phyloP scores from a whole-genome alignment of 441 rosid genomes.

The Adansonia gregorii region DNA sequence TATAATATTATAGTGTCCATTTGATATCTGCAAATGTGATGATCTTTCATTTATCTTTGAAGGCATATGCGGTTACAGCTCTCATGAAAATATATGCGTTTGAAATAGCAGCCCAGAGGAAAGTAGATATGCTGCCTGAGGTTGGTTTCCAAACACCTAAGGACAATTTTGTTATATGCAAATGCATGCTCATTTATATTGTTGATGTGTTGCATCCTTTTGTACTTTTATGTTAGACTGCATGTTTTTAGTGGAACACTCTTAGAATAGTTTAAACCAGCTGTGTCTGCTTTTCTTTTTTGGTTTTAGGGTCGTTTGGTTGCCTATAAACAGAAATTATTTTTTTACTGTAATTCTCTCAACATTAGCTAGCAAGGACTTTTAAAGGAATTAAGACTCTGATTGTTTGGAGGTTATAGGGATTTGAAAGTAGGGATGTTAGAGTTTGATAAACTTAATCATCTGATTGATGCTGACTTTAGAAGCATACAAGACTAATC shows the following conservation, averaged over 20 bases:
- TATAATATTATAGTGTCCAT: not conserved
- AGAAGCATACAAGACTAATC: not conserved
- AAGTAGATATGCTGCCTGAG: slow-evolving; percentile 88
- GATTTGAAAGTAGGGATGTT: not conserved
- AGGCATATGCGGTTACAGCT: slow-evolving; percentile 94
- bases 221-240: not conserved
- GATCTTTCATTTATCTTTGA: slow-evolving; percentile 36
- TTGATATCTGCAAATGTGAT: slow-evolving; percentile 22
- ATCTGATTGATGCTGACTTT: not conserved
- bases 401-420: not conserved
- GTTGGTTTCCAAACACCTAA: slow-evolving; percentile 42
- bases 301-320: slow-evolving; percentile 16
- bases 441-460: not conserved
- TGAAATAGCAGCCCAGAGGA: slow-evolving; percentile 88
- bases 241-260: not conserved
- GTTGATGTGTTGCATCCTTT: slow-evolving; percentile 20
- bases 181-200: slow-evolving; percentile 19
- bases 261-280: not conserved
- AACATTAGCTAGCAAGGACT: not conserved
- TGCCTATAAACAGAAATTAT: slow-evolving; percentile 6
- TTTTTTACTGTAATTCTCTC: not conserved
- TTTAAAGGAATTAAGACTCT: not conserved
- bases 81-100: slow-evolving; percentile 88
- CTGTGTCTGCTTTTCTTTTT: slow-evolving; percentile 3
- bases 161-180: slow-evolving; percentile 9